Evolutionary conservation across 768 basidiomycete genomes (phyloP).

Genomic region (Hysterangium stoloniferum): DNA sequence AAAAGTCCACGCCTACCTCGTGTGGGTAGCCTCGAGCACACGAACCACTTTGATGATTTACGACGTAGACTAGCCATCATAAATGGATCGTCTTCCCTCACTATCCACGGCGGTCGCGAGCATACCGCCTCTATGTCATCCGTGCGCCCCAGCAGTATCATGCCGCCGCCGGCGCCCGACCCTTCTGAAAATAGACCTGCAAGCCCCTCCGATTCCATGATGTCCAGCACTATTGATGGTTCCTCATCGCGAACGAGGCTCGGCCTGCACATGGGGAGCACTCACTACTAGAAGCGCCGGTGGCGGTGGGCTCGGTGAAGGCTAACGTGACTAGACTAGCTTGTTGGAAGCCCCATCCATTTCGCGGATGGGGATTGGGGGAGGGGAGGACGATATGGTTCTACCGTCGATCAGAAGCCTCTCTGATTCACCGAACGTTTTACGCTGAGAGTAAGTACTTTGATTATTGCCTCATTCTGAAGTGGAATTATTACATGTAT

Average conservation of each 20-base stretch:
- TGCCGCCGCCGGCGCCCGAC: conserved; percentile 18
- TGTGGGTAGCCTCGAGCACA: conserved; percentile 40
- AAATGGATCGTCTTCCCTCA: conserved; percentile 63
- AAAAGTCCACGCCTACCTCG: conserved; percentile 43
- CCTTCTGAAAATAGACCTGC: conserved; percentile 38
- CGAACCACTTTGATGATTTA: conserved; percentile 70
- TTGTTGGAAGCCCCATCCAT: conserved; percentile 70
- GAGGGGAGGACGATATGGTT: conserved; percentile 28
- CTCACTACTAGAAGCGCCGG: conserved; percentile 81
- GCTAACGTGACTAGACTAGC: conserved; percentile 75
- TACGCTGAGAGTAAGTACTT: too few species aligned
- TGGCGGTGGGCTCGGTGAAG: conserved; percentile 81
- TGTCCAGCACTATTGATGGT: conserved; percentile 59
- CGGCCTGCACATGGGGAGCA: conserved; percentile 60
- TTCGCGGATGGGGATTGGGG: conserved; percentile 54
- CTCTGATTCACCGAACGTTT: conserved; percentile 78
- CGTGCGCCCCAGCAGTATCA: conserved; percentile 21
- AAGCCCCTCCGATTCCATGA: conserved; percentile 78
- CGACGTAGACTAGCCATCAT: conserved; percentile 67
- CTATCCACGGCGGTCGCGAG: conserved; percentile 38
- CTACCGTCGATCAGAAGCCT: conserved; percentile 58
- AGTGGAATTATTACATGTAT: too few species aligned
- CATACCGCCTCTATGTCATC: conserved; percentile 37
- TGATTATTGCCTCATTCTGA: too few species aligned
- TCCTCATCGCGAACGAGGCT: conserved; percentile 49